Percentiles rank a stretch among this genome's conserved stretches.
Evolutionary conservation across 495 filamentous ascomycete genomes (phyloP).

Genomic region (Aeminium ludgeri): DNA sequence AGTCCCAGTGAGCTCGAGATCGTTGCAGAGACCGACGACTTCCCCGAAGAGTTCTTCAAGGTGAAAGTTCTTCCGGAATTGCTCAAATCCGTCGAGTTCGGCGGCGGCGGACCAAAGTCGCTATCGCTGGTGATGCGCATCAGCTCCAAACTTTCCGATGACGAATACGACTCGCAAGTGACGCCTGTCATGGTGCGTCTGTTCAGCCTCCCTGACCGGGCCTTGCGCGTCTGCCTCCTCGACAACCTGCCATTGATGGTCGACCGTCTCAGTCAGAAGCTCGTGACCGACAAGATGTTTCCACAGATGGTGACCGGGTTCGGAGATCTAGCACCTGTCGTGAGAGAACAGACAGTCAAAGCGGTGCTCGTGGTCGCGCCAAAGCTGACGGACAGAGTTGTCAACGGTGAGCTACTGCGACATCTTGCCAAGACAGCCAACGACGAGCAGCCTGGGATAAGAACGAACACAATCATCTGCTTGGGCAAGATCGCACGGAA

Average conservation of each 20-base stretch:
- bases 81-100: constrained; percentile 94
- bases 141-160: constrained; percentile 63
- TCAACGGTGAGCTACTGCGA: constrained; percentile 84
- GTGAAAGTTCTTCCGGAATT: constrained; percentile 91
- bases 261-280: constrained; percentile 70
- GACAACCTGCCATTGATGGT: constrained; percentile 86
- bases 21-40: constrained; percentile 57
- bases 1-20: constrained; percentile 57
- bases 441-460: constrained; percentile 91
- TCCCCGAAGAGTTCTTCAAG: constrained; percentile 93
- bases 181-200: constrained; percentile 76
- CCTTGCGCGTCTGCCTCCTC: constrained; percentile 76
- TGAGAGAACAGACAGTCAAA: constrained; percentile 90
- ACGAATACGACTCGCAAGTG: constrained; percentile 72
- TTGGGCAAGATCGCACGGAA: constrained; percentile 88
- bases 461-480: constrained; percentile 96
- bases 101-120: constrained; percentile 85
- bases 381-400: constrained; percentile 79
- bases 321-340: constrained; percentile 73
- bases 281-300: constrained; percentile 92
- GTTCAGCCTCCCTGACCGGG: constrained; percentile 82
- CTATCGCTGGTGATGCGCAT: constrained; percentile 81
- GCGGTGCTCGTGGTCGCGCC: constrained; percentile 67
- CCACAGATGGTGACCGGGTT: constrained; percentile 92
- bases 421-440: constrained; percentile 92